phyloP scores from a whole-genome alignment of 192 early-diverging fungal genomes.

The Mortierella alpina region DNA sequence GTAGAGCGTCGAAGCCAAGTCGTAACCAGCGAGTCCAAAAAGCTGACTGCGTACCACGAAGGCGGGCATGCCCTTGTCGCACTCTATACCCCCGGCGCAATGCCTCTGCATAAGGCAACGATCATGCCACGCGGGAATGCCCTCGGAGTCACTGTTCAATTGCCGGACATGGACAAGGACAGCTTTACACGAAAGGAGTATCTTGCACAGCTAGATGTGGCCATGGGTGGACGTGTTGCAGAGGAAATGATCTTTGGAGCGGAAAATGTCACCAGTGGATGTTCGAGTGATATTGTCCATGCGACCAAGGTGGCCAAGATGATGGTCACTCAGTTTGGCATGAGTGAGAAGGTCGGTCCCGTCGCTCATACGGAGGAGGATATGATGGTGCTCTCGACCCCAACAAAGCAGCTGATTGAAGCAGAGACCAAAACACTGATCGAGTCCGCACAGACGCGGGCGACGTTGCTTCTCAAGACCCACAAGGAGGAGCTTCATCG shows the following conservation, averaged over 20 bases:
- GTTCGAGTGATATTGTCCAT: slow-evolving; percentile 89
- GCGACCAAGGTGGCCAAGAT: slow-evolving; percentile 90
- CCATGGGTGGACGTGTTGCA: slow-evolving; percentile 98
- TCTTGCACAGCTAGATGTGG: slow-evolving; percentile 91
- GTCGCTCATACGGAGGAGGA: slow-evolving; percentile 84
- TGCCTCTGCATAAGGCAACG: slow-evolving; percentile 97
- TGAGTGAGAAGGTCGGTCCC: slow-evolving; percentile 94
- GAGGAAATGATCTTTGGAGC: slow-evolving; percentile 97
- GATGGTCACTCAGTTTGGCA: slow-evolving; percentile 94
- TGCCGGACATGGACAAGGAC: slow-evolving; percentile 93
- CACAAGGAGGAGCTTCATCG: slow-evolving; percentile 91
- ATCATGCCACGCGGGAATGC: slow-evolving; percentile 95
- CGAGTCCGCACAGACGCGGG: slow-evolving; percentile 79
- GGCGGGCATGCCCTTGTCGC: slow-evolving; percentile 97
- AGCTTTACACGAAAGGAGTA: slow-evolving; percentile 85
- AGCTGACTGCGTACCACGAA: slow-evolving; percentile 97
- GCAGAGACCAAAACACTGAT: slow-evolving; percentile 83
- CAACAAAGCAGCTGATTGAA: slow-evolving; percentile 88
- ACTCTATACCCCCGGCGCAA: slow-evolving; percentile 93
- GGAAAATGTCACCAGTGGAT: slow-evolving; percentile 95
- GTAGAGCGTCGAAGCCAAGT: slow-evolving; percentile 93
- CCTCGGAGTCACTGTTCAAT: slow-evolving; percentile 88
- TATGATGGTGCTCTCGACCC: slow-evolving; percentile 72
- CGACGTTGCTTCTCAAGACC: slow-evolving; percentile 73
- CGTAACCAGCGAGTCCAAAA: slow-evolving; percentile 88